Evolutionary conservation across 306 rosid species (phyloP), one percentile per base, ranked within the genome.

Genomic region (Sophora flavescens): DNA sequence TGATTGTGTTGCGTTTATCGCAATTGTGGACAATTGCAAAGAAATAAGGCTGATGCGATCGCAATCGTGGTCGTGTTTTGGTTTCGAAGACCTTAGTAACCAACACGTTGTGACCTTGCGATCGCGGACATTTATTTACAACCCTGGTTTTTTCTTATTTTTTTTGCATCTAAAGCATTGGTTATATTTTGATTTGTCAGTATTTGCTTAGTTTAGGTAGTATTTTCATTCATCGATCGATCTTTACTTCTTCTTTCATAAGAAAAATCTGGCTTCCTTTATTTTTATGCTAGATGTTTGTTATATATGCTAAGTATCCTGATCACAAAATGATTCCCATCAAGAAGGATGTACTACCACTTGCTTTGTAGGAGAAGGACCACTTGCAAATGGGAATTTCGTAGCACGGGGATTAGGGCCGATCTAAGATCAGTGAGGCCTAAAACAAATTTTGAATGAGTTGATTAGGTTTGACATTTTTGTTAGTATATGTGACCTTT

Each of bases 311-410:
- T 72, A 4, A 38, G 36, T 16, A 44, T 32, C 44, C 42, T 42
- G 56, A 78, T 35, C 39, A 59, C 28, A 45, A 8, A 7, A 62
- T 58, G 84, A 69, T 68, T 60, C 68, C 53, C 36, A 68, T 9
- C 8, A 12, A 17, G 62, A 75, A 50, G 64, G 18, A 68, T 33
- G 80, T 42, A 60, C 63, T 11, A 58, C 66, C 45, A 51, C 48
- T 78, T 70, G 65, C 58, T 70, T 44, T 48, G 53, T 6, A 17
- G 14, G 48, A 30, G 61, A 14, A 70, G 63, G 84, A 73, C 70
- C 75, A 75, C 70, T 38, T 73, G 64, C 70, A 65, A 60, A 72
- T 61, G 16, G 35, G 48, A 53, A 65, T 65, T 63, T 73, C 26
- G 45, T 44, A 41, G 58, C 16, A 28, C 59, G 78, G 77, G 76